Base-by-base conservation (phyloP, 148 eudicot genomes). In the Spergularia marina region DNA sequence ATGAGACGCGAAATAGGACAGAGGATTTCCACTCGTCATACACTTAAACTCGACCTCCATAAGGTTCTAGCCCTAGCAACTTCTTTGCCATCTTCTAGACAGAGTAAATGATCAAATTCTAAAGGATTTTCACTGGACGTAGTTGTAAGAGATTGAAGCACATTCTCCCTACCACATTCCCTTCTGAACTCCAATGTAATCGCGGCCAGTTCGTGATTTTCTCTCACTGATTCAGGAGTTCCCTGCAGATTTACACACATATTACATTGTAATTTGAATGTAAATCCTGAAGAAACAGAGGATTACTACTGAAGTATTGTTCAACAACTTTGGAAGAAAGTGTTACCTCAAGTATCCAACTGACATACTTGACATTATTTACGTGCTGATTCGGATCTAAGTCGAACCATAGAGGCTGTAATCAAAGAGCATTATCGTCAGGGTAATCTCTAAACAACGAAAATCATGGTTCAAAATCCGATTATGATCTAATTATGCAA, bases 271-370 rank as follows among this genome's bases (percentile, higher is more conserved):
- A 36, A 65, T 44, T 23, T 44, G 18, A 18, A 16, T 13, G 23
- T 18, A n/a, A 18, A 20, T 44, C 0, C 49, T 44, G 49, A 44
- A 44, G 10, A 44, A 44, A 9, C 10, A 44, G 49, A 44, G 49
- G 49, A 44, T 3, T 5, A 44, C 49, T 44, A 30, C 36, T 30
- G 36, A 30, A 30, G 36, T 30, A 30, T 30, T 30, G 34, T 11
- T 14, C 9, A 34, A 6, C 12, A n/a, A n/a, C n/a, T n/a, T 15
- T 13, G 4, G 16, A 0, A 39, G 16, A 60, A 2, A 21, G 13
- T 40, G 4, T 75, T 90, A 91, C 97, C 94, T 90, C 97, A 12
- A 92, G 90, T 88, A 92, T 87, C 97, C 97, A 92, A 49, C 88
- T 68, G 18, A 88, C 79, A 41, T 85, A 90, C 79, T 90, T 92